Evolutionary conservation across 768 basidiomycete species (phyloP).

Genomic region (Wakefieldia striispora): DNA sequence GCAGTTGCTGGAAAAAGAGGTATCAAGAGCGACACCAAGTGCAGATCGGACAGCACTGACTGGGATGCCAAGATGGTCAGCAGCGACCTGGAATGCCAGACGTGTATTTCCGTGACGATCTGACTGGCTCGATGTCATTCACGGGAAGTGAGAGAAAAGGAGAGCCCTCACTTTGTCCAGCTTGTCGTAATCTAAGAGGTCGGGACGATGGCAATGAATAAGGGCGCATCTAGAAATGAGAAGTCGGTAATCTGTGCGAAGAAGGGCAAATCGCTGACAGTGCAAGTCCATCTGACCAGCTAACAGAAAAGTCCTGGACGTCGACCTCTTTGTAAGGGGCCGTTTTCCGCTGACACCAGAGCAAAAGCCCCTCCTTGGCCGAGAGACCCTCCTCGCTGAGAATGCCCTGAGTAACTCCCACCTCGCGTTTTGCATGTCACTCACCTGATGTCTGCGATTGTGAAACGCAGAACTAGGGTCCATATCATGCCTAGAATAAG

Average conservation of each 20-base stretch:
- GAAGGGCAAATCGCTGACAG: constrained; percentile 55
- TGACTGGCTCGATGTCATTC: constrained; percentile 40
- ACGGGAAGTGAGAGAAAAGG: neutral
- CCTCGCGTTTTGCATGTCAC: constrained; percentile 23
- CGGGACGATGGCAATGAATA: constrained; percentile 96
- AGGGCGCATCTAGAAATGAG: constrained; percentile 77
- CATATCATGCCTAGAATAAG: constrained; percentile 99
- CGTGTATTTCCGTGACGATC: constrained; percentile 82
- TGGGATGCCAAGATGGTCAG: constrained; percentile 86
- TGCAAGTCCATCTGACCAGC: constrained; percentile 95
- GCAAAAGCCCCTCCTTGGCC: constrained; percentile 92
- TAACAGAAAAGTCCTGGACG: constrained; percentile 89
- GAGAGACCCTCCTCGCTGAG: constrained; percentile 95
- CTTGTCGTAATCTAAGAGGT: constrained; percentile 85
- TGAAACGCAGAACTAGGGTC: constrained; percentile 96
- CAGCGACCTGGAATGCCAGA: constrained; percentile 85
- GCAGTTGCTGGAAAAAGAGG: constrained; percentile 64
- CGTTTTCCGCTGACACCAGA: constrained; percentile 99
- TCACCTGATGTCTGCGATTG: constrained; percentile 96
- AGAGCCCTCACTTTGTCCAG: constrained; percentile 67
- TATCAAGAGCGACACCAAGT: constrained; percentile 4
- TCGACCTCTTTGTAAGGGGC: constrained; percentile 87
- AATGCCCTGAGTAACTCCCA: constrained; percentile 9
- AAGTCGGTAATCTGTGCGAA: constrained; percentile 1
- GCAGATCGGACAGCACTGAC: constrained; percentile 44